These are phyloP conservation scores for Acanthamoeba culbertsoni DNA, from an alignment of 208 protist species.

Conservation along the genomic window DNA sequence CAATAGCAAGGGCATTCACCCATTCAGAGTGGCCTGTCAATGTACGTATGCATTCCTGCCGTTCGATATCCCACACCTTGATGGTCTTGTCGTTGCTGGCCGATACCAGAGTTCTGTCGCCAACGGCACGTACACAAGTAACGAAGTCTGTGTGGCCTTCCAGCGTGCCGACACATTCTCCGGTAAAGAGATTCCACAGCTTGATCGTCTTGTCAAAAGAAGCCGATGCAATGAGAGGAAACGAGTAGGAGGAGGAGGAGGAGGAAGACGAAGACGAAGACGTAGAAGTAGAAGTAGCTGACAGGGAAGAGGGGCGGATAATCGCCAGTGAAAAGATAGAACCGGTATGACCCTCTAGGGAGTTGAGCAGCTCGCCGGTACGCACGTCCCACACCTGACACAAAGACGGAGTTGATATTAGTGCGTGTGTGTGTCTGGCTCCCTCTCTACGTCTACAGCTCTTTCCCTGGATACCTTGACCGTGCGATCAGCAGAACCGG, in stretches of 20 bases:
- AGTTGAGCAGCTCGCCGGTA: constrained; percentile 50
- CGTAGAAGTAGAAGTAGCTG: background rate
- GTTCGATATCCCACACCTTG: constrained; percentile 15
- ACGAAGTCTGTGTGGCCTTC: constrained; percentile 55
- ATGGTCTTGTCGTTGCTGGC: constrained; percentile 58
- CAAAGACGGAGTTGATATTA: background rate
- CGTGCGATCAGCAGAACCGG: constrained; percentile 50
- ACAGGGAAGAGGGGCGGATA: background rate
- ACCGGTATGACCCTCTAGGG: constrained; percentile 35
- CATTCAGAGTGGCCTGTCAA: constrained; percentile 18
- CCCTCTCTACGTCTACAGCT: background rate
- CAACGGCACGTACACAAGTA: constrained; percentile 12
- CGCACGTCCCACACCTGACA: constrained; percentile 26
- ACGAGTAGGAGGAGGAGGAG: background rate
- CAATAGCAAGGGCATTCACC: background rate
- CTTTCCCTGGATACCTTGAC: background rate
- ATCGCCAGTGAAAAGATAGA: constrained; percentile 39
- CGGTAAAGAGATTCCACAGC: constrained; percentile 48
- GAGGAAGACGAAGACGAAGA: background rate
- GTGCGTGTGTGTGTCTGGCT: background rate
- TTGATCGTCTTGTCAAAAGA: constrained; percentile 53
- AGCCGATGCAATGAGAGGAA: background rate
- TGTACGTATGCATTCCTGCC: constrained; percentile 18
- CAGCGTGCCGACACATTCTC: constrained; percentile 48
- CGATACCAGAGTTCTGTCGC: constrained; percentile 15